phyloP scores from a whole-genome alignment of 257 asterid species.

The Nicotiana tabacum region DNA sequence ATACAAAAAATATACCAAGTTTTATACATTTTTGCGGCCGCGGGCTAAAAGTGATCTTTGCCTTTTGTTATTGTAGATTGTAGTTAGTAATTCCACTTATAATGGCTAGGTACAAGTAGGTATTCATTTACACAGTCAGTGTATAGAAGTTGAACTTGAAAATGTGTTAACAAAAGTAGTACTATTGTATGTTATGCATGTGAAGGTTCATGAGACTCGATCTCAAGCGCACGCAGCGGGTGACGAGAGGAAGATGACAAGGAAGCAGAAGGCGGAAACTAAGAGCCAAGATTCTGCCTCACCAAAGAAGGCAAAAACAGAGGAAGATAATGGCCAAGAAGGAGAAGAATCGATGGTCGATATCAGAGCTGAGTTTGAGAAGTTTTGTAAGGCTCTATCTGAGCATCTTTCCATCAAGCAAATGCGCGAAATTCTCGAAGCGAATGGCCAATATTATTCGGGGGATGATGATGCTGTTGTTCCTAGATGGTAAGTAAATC shows the following conservation, averaged over 20 bases:
- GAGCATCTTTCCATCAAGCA: constrained; percentile 62
- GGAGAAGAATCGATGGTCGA: constrained; percentile 25
- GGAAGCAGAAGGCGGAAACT: constrained; percentile 74
- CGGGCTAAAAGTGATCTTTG: too few species aligned
- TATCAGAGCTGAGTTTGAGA: constrained; percentile 44
- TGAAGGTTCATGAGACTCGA: constrained; percentile 55
- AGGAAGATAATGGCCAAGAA: constrained; percentile 15
- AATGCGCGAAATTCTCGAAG: constrained; percentile 70
- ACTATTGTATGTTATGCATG: neutral
- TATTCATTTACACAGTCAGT: neutral
- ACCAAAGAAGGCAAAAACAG: constrained; percentile 55
- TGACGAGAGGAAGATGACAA: constrained; percentile 50
- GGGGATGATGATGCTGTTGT: constrained; percentile 73
- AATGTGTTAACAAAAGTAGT: neutral
- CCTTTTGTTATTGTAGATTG: too few species aligned
- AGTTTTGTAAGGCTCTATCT: constrained; percentile 52
- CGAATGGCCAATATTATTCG: constrained; percentile 52
- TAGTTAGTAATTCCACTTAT: neutral
- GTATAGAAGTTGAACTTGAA: neutral
- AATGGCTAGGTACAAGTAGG: neutral
- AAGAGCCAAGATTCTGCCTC: constrained; percentile 23
- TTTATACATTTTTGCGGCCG: too few species aligned
- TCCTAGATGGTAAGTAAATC: constrained; percentile 60
- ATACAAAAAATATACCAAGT: too few species aligned
- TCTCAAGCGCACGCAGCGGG: constrained; percentile 30